Evolutionary conservation across 805 yeast species (phyloP).

Genomic region (Ogataea philodendri): DNA sequence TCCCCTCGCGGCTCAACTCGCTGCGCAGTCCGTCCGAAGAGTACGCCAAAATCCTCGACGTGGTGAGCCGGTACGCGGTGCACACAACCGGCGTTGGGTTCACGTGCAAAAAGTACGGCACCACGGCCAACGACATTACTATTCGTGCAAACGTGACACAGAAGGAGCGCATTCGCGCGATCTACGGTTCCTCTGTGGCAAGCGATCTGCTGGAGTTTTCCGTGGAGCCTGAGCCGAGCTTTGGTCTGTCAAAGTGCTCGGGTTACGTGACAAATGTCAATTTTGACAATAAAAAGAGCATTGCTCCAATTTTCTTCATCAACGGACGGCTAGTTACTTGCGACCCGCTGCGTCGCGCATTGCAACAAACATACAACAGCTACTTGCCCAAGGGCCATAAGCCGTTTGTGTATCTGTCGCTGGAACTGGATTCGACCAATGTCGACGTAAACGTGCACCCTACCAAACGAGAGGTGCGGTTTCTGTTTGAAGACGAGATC

Average conservation of each 20-base stretch:
- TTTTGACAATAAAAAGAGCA: slow-evolving; percentile 61
- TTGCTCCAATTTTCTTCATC: slow-evolving; percentile 76
- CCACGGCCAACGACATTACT: slow-evolving; percentile 61
- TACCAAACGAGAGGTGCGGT: slow-evolving; percentile 87
- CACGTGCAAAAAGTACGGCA: slow-evolving; percentile 78
- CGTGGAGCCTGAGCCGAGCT: slow-evolving; percentile 29
- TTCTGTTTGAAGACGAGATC: slow-evolving; percentile 83
- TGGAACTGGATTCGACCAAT: slow-evolving; percentile 63
- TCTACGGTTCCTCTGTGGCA: slow-evolving; percentile 72
- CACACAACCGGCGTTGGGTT: slow-evolving; percentile 71
- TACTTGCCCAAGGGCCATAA: slow-evolving; percentile 76
- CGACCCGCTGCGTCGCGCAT: slow-evolving; percentile 73
- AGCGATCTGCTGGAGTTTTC: slow-evolving; percentile 55
- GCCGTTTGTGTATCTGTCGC: slow-evolving; percentile 73
- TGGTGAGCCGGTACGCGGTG: slow-evolving; percentile 78
- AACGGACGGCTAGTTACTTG: slow-evolving; percentile 80
- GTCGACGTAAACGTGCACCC: slow-evolving; percentile 96
- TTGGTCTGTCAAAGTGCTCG: slow-evolving; percentile 50
- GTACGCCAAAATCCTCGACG: slow-evolving; percentile 71
- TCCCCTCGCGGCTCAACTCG: slow-evolving; percentile 73
- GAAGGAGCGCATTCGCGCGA: slow-evolving; percentile 67
- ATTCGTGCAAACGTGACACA: slow-evolving; percentile 49
- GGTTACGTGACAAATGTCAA: slow-evolving; percentile 75
- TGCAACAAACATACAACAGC: slow-evolving; percentile 56
- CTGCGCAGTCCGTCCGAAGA: slow-evolving; percentile 70